These are phyloP conservation scores for Phytophthora sojae DNA, from an alignment of 352 stramenopile genomes.

Conservation along the genomic window DNA sequence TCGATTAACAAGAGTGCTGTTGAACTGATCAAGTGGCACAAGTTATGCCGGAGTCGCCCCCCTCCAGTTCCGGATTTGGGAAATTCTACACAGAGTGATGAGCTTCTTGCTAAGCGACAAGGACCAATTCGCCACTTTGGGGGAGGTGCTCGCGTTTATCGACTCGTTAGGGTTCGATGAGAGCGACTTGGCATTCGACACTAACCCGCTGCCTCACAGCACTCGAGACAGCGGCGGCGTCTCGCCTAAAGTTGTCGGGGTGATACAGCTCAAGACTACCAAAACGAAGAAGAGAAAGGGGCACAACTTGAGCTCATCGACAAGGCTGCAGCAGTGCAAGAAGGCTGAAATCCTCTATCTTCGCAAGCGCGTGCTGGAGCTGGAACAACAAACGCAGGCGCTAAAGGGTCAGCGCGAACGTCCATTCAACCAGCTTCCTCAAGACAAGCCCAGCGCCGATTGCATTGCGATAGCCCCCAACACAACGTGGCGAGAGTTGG, in stretches of 20 bases:
- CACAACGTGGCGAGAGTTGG: conserved; percentile 2
- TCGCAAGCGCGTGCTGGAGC: conserved; percentile 13
- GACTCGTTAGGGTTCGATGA: conserved; percentile 11
- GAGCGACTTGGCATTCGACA: too few relatives aligned
- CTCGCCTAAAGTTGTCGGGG: not conserved
- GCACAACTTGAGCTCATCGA: conserved; percentile 26
- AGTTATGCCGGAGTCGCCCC: too few relatives aligned
- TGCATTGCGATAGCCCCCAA: not conserved
- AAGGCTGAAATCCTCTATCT: conserved; percentile 21
- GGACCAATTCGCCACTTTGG: not conserved
- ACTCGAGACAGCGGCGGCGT: not conserved
- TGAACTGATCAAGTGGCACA: too few relatives aligned
- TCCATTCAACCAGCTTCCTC: not conserved
- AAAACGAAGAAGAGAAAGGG: conserved; percentile 18
- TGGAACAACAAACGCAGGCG: conserved; percentile 8
- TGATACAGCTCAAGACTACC: not conserved
- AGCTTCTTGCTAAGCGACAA: conserved; percentile 14
- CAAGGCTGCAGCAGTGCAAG: conserved; percentile 28
- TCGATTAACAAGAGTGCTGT: too few relatives aligned
- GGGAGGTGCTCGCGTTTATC: conserved; percentile 1
- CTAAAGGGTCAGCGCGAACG: not conserved
- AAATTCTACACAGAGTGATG: not conserved
- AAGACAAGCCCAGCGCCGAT: too few relatives aligned
- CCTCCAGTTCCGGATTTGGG: too few relatives aligned
- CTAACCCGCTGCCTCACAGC: not conserved